These are phyloP conservation scores for Monosporascus sp. DNA, from an alignment of 2,329 filamentous ascomycete species.

Conservation along the genomic window DNA sequence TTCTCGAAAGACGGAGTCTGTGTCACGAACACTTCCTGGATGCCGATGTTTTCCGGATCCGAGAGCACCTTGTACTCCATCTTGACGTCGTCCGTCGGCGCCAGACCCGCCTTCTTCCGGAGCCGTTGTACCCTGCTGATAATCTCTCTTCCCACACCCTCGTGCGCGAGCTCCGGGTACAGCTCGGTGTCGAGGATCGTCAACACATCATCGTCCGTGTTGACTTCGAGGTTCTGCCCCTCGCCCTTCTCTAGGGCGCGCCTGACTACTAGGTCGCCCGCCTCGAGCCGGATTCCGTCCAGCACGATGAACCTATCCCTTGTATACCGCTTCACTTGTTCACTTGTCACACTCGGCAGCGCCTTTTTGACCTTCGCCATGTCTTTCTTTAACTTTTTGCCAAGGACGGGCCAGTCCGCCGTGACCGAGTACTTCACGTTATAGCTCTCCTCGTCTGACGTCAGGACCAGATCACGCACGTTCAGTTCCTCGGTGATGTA, in stretches of 20 bases:
- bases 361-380: conserved; percentile 88
- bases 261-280: conserved; percentile 79
- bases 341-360: conserved; percentile 70
- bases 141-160: conserved; percentile 86
- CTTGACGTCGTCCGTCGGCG: conserved; percentile 88
- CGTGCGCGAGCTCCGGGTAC: conserved; percentile 80
- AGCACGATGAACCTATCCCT: conserved; percentile 70
- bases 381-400: conserved; percentile 97
- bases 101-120: conserved; percentile 87
- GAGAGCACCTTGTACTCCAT: conserved; percentile 84
- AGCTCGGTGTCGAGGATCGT: conserved; percentile 81
- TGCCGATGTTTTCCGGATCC: conserved; percentile 70
- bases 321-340: conserved; percentile 77
- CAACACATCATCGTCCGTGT: conserved; percentile 84
- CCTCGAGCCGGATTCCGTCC: conserved; percentile 77
- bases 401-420: conserved; percentile 89
- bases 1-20: conserved; percentile 70
- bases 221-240: conserved; percentile 74
- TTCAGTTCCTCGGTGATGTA: conserved; percentile 94
- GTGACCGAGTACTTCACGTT: conserved; percentile 86
- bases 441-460: conserved; percentile 83
- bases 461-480: conserved; percentile 77
- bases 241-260: conserved; percentile 71
- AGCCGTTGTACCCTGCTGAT: conserved; percentile 89
- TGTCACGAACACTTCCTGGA: conserved; percentile 63